Evolutionary conservation across 495 filamentous ascomycete species (phyloP), one percentile per base, ranked within the genome.

Genomic region (Sabuloglossum arenarium): DNA sequence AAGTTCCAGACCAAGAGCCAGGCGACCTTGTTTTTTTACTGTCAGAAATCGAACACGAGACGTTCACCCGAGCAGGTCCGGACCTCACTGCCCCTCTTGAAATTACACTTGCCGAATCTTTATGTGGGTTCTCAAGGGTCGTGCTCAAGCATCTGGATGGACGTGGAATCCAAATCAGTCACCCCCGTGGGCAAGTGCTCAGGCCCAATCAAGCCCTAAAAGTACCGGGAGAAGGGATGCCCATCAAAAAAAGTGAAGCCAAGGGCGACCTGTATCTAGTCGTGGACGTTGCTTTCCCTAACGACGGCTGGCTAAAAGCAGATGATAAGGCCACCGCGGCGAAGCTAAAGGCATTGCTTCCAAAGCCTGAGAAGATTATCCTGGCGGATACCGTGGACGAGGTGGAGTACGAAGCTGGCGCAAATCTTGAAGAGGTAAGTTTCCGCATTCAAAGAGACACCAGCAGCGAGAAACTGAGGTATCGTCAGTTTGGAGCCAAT

Each of bases 71-170:
- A 43, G 81, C 83, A 42, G 91, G 90, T 1, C 71, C 85, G 45
- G 88, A 98, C 66, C 75, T 98, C 34, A 81, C 77, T 0, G 86
- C 91, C 12, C 75, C 81, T 42, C 70, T 98, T 12, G 75, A 83
- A 11, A 71, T 98, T 61, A 85, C 84, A 23, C 71, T 98, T 29
- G 79, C 80, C 29, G 91, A 98, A 65, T 81, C 89, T 12, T 68
- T 98, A 54, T 81, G 77, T 32, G 91, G 93, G 8, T 95, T 98
- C 70, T 84, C 84, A 19, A 83, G 88, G 39, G 86, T 94, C 12
- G 86, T 95, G 11, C 53, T 97, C 58, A 90, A 87, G 61, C 91
- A 98, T 66, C 80, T 98, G 4, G 91, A 98, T 62, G 91, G 90
- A 14, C 77, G 91, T 55, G 91, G 93, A 24, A 93, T 98, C 56